Base-by-base conservation (phyloP, 345 rosid genomes). In the Mallotus nudiflorus region DNA sequence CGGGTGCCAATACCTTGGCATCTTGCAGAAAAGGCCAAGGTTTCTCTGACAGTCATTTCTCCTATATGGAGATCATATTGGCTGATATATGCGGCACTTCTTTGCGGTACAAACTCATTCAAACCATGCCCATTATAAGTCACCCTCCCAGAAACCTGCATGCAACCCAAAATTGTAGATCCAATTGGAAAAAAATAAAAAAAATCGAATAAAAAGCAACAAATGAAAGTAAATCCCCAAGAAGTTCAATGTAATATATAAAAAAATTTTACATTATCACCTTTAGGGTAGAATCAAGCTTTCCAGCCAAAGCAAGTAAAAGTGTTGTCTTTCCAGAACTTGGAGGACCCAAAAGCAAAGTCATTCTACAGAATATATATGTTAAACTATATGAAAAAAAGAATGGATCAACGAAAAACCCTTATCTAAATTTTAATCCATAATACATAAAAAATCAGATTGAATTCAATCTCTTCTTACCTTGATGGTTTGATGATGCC, bases 401-500 rank as follows among this genome's bases (percentile, higher is more conserved):
- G 6, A 20, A 49, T 14, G n/a, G 4, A 49, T 49, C 53, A 56
- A 16, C n/a, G n/a, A n/a, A n/a, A n/a, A n/a, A 54, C 6, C 6
- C 37, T 33, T 33, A 33, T 20, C 31, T 52, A 20, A 24, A 52
- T n/a, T 1, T 52, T 3, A 14, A 51, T 19, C 33, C 27, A 54
- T 14, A 54, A 24, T 12, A 14, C 3, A 24, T 54, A 3, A 24
- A 24, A 24, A 25, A 51, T 51, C 10, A 20, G 2, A n/a, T 51
- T 6, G 1, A 9, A 25, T 24, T 24, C 27, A 24, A 29, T 25
- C 55, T 22, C 51, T 9, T 25, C 16, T 57, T 29, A 86, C 87
- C 90, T 84, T 22, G 85, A 80, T n/a, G 91, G 88, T 70, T 75
- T 81, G 53, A 84, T 82, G 66, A 82, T 62, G 37, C 88, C 88